Conservation (phyloP, 805 yeast species). For the Pichia nanzhaoensis region DNA sequence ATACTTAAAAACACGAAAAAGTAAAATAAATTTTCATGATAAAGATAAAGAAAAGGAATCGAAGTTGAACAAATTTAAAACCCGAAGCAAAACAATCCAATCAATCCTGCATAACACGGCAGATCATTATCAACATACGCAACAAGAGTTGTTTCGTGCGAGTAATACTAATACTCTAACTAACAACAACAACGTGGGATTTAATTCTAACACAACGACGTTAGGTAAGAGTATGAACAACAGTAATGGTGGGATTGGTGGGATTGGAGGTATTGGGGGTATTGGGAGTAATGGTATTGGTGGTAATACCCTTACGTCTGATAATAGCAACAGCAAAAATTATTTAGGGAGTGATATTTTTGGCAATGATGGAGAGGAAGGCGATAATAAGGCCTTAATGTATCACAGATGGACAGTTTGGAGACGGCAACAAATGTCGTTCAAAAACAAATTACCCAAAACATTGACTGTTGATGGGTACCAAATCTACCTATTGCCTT, state of each 20-base stretch:
- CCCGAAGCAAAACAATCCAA: slow-evolving; percentile 21
- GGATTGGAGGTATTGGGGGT: not conserved
- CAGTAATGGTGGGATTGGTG: not conserved
- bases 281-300: not conserved
- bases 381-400: slow-evolving; percentile 21
- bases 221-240: not conserved
- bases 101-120: slow-evolving; percentile 22
- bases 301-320: not conserved
- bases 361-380: slow-evolving; percentile 1
- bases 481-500: slow-evolving; percentile 80
- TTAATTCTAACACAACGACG: not conserved
- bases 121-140: slow-evolving; percentile 17
- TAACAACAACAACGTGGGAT: not conserved
- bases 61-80: slow-evolving; percentile 20
- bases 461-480: slow-evolving; percentile 91
- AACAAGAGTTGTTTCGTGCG: slow-evolving; percentile 11
- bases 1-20: not conserved
- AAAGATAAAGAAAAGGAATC: slow-evolving; percentile 15
- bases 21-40: not conserved
- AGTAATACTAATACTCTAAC: not conserved
- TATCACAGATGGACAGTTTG: slow-evolving; percentile 83
- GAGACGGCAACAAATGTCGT: slow-evolving; percentile 82
- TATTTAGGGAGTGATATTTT: not conserved
- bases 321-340: slow-evolving; percentile 2
- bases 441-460: slow-evolving; percentile 73